Evolutionary conservation across 2,329 filamentous ascomycete species (phyloP).

Genomic region (Neonectria hederae): DNA sequence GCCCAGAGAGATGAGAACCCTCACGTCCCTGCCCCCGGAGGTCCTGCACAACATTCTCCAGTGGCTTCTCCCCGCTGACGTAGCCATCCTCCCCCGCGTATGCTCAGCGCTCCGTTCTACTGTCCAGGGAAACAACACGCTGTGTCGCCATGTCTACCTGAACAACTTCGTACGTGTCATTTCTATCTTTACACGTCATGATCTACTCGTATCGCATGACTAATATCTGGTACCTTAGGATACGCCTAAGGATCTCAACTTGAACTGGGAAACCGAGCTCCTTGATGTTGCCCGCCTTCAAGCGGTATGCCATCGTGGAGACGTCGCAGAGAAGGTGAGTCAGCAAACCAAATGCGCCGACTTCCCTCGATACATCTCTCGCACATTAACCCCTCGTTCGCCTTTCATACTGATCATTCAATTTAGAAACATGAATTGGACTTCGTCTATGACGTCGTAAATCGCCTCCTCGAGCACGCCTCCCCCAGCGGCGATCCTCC

Average conservation of each 20-base stretch:
- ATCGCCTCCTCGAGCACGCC: constrained; percentile 56
- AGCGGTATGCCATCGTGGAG: constrained; percentile 50
- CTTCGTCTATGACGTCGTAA: constrained; percentile 59
- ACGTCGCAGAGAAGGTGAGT: constrained; percentile 53
- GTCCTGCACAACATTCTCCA: constrained; percentile 69
- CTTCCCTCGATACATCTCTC: not conserved
- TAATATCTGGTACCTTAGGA: constrained; percentile 40
- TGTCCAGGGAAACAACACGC: constrained; percentile 60
- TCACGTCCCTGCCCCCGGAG: constrained; percentile 64
- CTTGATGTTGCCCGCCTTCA: constrained; percentile 56
- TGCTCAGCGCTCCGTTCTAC: constrained; percentile 61
- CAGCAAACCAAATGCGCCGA: not conserved
- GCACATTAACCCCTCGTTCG: too few species aligned
- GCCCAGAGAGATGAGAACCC: constrained; percentile 27
- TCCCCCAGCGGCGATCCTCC: constrained; percentile 46
- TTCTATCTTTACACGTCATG: not conserved
- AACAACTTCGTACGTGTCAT: constrained; percentile 58
- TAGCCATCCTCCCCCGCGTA: constrained; percentile 60
- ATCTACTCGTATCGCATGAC: not conserved
- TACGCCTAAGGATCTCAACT: constrained; percentile 44
- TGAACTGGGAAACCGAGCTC: constrained; percentile 57
- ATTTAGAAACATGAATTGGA: constrained; percentile 54
- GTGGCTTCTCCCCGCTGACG: constrained; percentile 64
- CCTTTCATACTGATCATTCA: not conserved
- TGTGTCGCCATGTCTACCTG: constrained; percentile 72